Evolutionary conservation across 2,329 filamentous ascomycete species (phyloP), one percentile per base, ranked within the genome.

Genomic region (Fusarium graminum): DNA sequence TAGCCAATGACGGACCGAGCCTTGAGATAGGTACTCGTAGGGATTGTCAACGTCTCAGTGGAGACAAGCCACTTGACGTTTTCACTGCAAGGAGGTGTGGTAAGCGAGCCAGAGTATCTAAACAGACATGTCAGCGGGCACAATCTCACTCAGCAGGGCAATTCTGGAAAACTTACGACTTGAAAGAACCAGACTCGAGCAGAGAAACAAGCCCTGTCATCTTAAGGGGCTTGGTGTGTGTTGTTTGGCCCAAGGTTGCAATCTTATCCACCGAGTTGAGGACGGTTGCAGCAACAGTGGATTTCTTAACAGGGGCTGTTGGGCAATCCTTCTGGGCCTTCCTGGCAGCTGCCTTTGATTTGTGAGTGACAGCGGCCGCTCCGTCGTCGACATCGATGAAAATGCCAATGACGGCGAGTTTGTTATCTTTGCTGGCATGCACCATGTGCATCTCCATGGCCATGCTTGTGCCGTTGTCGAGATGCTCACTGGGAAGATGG

Each of bases 71-170:
- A 88, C 11, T 75, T 78, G 22, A 89, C 77, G 26, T 82, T 82
- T 74, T 89, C 86, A 16, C 80, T 79, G 76, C 87, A 89, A 6
- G 87, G 87, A 19, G 88, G 87, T 0, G 86, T 89, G 39, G 87
- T 90, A 44, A 90, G 79, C 17, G 85, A 88, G 19, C 87, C 87
- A 13, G 75, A 74, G 78, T 89, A 90, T 32, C 72, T 74, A 29
- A 4, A 30, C 12, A 22, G 3, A 12, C 3, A 6, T 43, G 63
- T 69, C 40, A 72, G 68, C 17, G 42, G 12, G 6, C 14, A 45
- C 22, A 1, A 8, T n/a, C 3, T 32, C 16, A n/a, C 17, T 16
- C 9, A 7, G 6, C 1, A 25, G 1, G 1, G 39, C 19, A 3
- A 13, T 22, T 13, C n/a, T 39, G 10, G 14, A 39, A 16, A 10